These are phyloP conservation scores for Fulvia fulva DNA, from an alignment of 2,329 filamentous ascomycete genomes.

Conservation along the genomic window DNA sequence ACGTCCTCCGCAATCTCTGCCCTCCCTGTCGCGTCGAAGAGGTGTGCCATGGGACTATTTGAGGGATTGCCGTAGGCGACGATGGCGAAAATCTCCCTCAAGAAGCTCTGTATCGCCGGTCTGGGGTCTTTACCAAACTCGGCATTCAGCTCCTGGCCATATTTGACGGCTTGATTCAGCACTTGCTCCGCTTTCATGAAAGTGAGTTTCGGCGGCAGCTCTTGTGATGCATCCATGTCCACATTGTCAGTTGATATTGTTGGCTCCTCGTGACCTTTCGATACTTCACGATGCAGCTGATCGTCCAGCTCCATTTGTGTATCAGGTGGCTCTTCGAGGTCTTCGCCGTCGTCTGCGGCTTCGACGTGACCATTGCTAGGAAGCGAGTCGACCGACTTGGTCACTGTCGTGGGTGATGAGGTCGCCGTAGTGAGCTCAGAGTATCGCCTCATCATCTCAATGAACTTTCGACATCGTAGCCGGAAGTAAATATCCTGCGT, in stretches of 20 bases:
- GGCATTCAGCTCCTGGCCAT: constrained; percentile 71
- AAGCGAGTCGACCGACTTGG: constrained; percentile 24
- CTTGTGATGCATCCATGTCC: constrained; percentile 32
- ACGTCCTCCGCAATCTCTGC: constrained; percentile 84
- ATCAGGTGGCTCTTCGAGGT: constrained; percentile 40
- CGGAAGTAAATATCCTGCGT: constrained; percentile 85
- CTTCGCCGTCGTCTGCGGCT: constrained; percentile 34
- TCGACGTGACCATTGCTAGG: constrained; percentile 28
- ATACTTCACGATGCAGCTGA: constrained; percentile 38
- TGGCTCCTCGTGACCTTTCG: constrained; percentile 14
- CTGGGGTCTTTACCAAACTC: constrained; percentile 72
- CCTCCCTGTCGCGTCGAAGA: constrained; percentile 72
- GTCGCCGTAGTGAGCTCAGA: constrained; percentile 57
- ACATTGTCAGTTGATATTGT: constrained; percentile 28
- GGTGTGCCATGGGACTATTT: constrained; percentile 69
- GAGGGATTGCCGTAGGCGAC: constrained; percentile 82
- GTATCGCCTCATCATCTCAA: constrained; percentile 83
- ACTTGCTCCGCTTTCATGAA: constrained; percentile 46
- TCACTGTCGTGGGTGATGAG: constrained; percentile 29
- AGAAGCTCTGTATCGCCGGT: constrained; percentile 65
- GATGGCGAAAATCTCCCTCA: constrained; percentile 82
- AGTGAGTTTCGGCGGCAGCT: constrained; percentile 26
- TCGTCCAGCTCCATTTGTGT: constrained; percentile 57
- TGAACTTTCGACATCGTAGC: constrained; percentile 83
- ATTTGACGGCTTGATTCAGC: constrained; percentile 67